Base-by-base conservation (phyloP, 23 red algal species). In the Gracilaria gracilis region DNA sequence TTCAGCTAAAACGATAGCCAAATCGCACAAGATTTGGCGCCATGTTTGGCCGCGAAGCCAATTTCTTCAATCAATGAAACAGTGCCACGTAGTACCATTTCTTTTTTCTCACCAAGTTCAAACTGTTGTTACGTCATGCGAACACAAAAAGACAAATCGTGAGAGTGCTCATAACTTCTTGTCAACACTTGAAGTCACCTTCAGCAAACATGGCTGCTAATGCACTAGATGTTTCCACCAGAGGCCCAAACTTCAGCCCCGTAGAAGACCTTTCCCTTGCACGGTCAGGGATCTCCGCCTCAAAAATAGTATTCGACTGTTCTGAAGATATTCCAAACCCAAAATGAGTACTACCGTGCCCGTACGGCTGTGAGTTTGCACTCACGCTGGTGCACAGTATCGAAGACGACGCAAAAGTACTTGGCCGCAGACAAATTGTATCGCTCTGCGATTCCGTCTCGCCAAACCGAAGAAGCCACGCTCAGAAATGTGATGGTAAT, bases 361-460 rank as follows among this genome's bases (percentile, higher is more conserved):
- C 57, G 80, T 21, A 57, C 77, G 14, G 11, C 37, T 19, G n/a
- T 44, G 8, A 87, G 83, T 75, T 33, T 87, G 3, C 33, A 40
- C 17, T 70, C 27, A 29, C 20, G 83, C 13, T 87, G 83, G 83
- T 46, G 11, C 23, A n/a, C 21, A 2, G 14, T 39, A 40, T 48
- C 80, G 57, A 49, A 2, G 1, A 0, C 53, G 23, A 62, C 80
- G 12, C 82, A 83, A 55, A 83, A 85, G 38, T 85, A 71, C 0
- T 51, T 85, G 31, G 57, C 82, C 35, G 61, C 62, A 15, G 61
- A 85, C 17, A 85, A 70, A 37, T 37, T 71, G 2, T 69, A 85
- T 70, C 58, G 82, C 28, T 37, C 59, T 19, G 5, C 57, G 31
- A 71, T 85, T 28, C 80, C 80, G 28, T 85, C 82, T 25, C 61